Evolutionary conservation across 257 asterid species (phyloP).

Genomic region (Solanum pennellii): DNA sequence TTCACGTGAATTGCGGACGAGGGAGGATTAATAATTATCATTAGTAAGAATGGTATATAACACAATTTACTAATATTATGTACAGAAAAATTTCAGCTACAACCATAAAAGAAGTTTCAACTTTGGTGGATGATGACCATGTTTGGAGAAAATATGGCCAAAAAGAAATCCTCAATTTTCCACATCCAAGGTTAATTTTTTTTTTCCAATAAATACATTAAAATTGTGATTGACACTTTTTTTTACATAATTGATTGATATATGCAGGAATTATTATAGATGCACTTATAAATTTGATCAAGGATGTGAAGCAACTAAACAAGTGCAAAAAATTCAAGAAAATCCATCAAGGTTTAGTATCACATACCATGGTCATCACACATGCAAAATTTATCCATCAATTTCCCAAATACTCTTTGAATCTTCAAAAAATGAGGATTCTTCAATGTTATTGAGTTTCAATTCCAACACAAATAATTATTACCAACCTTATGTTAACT

Average conservation of each 20-base stretch:
- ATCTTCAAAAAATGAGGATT: not conserved
- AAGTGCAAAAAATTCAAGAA: constrained; percentile 39
- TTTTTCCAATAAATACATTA: not conserved
- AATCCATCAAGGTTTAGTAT: constrained; percentile 35
- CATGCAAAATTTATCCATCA: constrained; percentile 19
- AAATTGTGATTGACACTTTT: not conserved
- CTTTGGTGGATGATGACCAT: constrained; percentile 34
- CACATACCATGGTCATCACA: constrained; percentile 47
- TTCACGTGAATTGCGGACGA: not conserved
- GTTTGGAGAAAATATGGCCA: constrained; percentile 88
- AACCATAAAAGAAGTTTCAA: constrained; percentile 11
- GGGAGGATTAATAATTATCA: too few relatives aligned
- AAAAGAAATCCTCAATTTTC: constrained; percentile 32
- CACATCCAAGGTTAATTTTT: constrained; percentile 44
- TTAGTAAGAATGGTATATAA: too few relatives aligned
- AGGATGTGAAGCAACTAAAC: constrained; percentile 53
- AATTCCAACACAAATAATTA: not conserved
- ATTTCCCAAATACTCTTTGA: constrained; percentile 8
- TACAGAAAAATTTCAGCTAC: constrained; percentile 39
- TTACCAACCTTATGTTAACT: not conserved
- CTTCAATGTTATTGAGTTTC: constrained; percentile 26
- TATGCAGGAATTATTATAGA: constrained; percentile 51
- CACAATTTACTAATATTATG: not conserved
- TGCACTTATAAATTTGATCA: constrained; percentile 69
- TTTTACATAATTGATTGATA: not conserved